Conservation (phyloP, 2,329 filamentous ascomycete genomes). For the Phoma sp. region DNA sequence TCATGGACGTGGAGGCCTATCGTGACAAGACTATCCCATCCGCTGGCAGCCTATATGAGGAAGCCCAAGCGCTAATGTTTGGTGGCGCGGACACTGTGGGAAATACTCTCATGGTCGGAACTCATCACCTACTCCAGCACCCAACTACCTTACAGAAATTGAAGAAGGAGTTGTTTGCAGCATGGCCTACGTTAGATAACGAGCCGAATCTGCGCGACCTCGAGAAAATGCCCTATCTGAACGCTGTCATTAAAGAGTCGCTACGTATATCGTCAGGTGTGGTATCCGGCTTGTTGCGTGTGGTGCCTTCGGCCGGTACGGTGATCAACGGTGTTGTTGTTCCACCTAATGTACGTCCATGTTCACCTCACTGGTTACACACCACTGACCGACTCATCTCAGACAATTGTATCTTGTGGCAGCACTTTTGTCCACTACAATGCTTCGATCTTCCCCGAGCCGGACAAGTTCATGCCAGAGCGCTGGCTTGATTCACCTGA, state of each 20-base stretch:
- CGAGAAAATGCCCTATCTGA: constrained; percentile 45
- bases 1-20: constrained; percentile 43
- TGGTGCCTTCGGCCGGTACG: constrained; percentile 33
- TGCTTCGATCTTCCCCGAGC: constrained; percentile 38
- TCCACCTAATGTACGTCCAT: constrained; percentile 28
- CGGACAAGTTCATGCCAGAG: constrained; percentile 39
- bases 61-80: constrained; percentile 55
- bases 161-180: constrained; percentile 46
- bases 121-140: constrained; percentile 50
- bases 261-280: constrained; percentile 48
- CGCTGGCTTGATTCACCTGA: constrained; percentile 38
- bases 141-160: constrained; percentile 44
- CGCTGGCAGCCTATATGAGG: constrained; percentile 50
- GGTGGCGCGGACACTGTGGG: constrained; percentile 56
- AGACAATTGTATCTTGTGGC: constrained; percentile 37
- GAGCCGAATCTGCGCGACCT: constrained; percentile 42
- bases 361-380: background rate
- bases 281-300: constrained; percentile 29
- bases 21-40: constrained; percentile 42
- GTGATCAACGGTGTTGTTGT: constrained; percentile 27
- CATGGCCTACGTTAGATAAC: constrained; percentile 45
- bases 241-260: constrained; percentile 51
- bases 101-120: constrained; percentile 51
- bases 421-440: constrained; percentile 47
- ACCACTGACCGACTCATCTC: background rate